phyloP scores from a whole-genome alignment of 1,284 basidiomycete genomes.

The Coniophora puteana region DNA sequence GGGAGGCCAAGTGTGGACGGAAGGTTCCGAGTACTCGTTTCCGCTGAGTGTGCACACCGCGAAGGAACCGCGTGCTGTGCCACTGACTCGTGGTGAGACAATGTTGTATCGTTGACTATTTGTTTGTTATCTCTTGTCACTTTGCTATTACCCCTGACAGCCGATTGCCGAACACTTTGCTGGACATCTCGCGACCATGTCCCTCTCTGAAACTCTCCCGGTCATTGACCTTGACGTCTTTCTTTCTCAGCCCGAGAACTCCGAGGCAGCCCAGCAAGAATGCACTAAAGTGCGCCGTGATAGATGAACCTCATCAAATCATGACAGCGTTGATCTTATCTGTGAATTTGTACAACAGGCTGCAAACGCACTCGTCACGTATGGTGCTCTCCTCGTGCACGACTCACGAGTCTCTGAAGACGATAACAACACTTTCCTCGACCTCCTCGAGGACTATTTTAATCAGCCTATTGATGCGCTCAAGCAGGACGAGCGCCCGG shows the following conservation, averaged over 20 bases:
- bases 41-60: too few species aligned
- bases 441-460: slow-evolving; percentile 87
- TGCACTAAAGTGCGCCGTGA: slow-evolving; percentile 55
- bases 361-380: slow-evolving; percentile 75
- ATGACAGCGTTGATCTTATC: neutral
- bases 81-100: too few species aligned
- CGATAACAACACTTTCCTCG: slow-evolving; percentile 77
- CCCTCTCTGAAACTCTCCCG: slow-evolving; percentile 44
- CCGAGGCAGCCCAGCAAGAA: slow-evolving; percentile 48
- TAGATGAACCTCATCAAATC: neutral
- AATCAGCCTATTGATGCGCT: slow-evolving; percentile 61
- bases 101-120: too few species aligned
- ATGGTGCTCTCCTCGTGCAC: slow-evolving; percentile 78
- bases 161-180: too few species aligned
- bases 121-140: too few species aligned
- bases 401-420: slow-evolving; percentile 82
- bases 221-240: slow-evolving; percentile 79
- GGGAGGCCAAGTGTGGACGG: slow-evolving; percentile 16
- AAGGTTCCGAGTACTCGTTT: slow-evolving; percentile 28
- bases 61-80: slow-evolving; percentile 1
- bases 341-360: slow-evolving; percentile 40
- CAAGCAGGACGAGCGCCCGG: slow-evolving; percentile 75
- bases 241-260: slow-evolving; percentile 43
- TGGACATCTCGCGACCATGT: slow-evolving; percentile 21
- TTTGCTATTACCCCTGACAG: too few species aligned